Evolutionary conservation across 768 basidiomycete genomes (phyloP).

Genomic region (Suillus weaverae): DNA sequence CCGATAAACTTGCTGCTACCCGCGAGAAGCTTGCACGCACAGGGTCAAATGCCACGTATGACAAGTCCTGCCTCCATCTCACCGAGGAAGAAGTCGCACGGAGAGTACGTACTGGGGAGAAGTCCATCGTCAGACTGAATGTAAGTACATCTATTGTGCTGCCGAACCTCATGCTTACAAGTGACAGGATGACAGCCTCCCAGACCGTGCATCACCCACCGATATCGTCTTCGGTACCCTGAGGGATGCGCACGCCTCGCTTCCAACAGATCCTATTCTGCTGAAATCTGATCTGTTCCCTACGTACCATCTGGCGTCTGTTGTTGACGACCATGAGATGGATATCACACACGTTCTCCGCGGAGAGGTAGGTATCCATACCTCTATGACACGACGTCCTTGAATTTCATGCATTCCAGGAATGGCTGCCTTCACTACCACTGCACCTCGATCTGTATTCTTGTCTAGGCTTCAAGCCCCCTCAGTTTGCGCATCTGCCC

Average conservation of each 20-base stretch:
- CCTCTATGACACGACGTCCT: background rate
- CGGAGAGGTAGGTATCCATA: slow-evolving; percentile 65
- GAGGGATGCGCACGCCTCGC: slow-evolving; percentile 72
- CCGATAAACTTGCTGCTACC: slow-evolving; percentile 64
- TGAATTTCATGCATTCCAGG: slow-evolving; percentile 44
- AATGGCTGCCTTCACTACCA: slow-evolving; percentile 94
- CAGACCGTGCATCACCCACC: slow-evolving; percentile 45
- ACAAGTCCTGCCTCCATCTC: slow-evolving; percentile 83
- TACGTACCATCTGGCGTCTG: slow-evolving; percentile 94
- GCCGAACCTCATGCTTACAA: slow-evolving; percentile 6
- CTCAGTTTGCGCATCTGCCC: slow-evolving; percentile 89
- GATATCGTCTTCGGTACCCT: slow-evolving; percentile 80
- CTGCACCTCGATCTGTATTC: slow-evolving; percentile 90
- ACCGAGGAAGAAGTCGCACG: slow-evolving; percentile 84
- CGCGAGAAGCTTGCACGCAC: slow-evolving; percentile 68
- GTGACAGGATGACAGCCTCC: slow-evolving; percentile 57
- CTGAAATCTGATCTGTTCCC: slow-evolving; percentile 93
- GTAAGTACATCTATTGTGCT: slow-evolving; percentile 43
- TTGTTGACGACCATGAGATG: slow-evolving; percentile 97
- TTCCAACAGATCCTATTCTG: slow-evolving; percentile 87
- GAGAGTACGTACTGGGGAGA: slow-evolving; percentile 72
- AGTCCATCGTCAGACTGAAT: slow-evolving; percentile 83
- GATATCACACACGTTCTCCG: slow-evolving; percentile 92
- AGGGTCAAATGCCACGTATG: slow-evolving; percentile 82
- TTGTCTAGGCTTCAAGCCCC: slow-evolving; percentile 66